Percentiles rank a stretch among this genome's conserved stretches.
These are phyloP conservation scores for Zygoascus biomembranicola DNA, from an alignment of 805 yeast species.

Conservation along the genomic window DNA sequence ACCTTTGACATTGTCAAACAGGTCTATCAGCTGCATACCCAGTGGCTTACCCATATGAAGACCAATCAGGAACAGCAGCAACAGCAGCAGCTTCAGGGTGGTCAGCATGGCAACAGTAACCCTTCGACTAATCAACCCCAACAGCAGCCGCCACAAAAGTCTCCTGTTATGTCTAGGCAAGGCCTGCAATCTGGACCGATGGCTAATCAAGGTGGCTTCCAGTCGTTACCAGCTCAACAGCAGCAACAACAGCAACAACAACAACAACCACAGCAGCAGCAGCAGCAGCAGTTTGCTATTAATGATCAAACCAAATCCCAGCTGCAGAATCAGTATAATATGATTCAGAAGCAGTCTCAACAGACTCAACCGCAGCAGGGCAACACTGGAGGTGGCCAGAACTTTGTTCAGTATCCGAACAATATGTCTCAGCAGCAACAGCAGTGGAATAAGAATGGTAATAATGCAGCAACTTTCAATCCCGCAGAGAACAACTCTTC, in stretches of 20 bases:
- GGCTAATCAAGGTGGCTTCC: background rate
- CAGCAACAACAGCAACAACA: constrained; percentile 13
- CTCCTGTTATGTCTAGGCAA: background rate
- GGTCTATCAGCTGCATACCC: constrained; percentile 41
- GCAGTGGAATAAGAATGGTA: background rate
- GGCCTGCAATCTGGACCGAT: background rate
- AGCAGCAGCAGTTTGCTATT: constrained; percentile 15
- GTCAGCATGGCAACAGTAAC: constrained; percentile 2
- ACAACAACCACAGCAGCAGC: constrained; percentile 18
- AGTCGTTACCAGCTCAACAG: constrained; percentile 2
- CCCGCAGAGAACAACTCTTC: background rate
- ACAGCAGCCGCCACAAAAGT: background rate
- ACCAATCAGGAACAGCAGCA: constrained; percentile 10
- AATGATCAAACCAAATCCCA: background rate
- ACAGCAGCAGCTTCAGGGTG: constrained; percentile 6
- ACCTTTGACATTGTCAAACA: constrained; percentile 53
- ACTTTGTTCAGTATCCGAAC: constrained; percentile 6
- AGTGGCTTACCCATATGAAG: constrained; percentile 16
- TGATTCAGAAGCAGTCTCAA: constrained; percentile 10
- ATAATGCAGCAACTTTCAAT: background rate
- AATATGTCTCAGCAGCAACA: constrained; percentile 6
- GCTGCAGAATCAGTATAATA: background rate
- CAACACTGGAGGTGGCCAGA: constrained; percentile 2
- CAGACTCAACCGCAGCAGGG: constrained; percentile 8
- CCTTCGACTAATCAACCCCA: constrained; percentile 1